phyloP scores from a whole-genome alignment of 371 early-diverging fungal species.

The Chytridium lagenaria region DNA sequence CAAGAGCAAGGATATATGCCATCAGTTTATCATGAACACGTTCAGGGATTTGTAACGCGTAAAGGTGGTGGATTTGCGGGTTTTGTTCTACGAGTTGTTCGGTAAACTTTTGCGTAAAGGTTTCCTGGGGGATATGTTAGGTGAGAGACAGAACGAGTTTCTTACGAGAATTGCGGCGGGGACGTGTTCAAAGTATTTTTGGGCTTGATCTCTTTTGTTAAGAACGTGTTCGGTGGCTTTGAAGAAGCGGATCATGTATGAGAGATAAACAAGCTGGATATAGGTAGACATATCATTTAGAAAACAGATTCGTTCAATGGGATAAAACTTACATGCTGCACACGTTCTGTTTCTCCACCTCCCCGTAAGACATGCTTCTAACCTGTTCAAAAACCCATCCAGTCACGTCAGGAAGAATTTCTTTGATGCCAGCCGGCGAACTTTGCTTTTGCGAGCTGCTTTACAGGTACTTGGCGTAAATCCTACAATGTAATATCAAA shows the following conservation, averaged over 20 bases:
- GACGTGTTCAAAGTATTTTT: slow-evolving; percentile 57
- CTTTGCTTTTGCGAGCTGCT: no score
- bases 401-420: not conserved
- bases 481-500: no score
- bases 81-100: slow-evolving; percentile 41
- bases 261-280: slow-evolving; percentile 76
- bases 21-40: slow-evolving; percentile 77
- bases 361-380: not conserved
- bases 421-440: not conserved
- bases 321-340: no score
- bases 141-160: not conserved
- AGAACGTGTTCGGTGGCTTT: slow-evolving; percentile 57
- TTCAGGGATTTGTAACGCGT: slow-evolving; percentile 17
- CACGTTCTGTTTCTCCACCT: slow-evolving; percentile 32
- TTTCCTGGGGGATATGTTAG: slow-evolving; percentile 43
- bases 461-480: no score
- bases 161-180: slow-evolving; percentile 59
- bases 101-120: slow-evolving; percentile 70
- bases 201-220: slow-evolving; percentile 38
- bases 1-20: slow-evolving; percentile 74
- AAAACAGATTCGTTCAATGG: no score
- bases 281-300: no score
- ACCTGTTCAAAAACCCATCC: slow-evolving; percentile 15
- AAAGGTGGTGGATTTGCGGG: not conserved
- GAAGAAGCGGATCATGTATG: slow-evolving; percentile 73